Base-by-base conservation (phyloP, 164 flowering plant species). In the Vitis rotundifolia region DNA sequence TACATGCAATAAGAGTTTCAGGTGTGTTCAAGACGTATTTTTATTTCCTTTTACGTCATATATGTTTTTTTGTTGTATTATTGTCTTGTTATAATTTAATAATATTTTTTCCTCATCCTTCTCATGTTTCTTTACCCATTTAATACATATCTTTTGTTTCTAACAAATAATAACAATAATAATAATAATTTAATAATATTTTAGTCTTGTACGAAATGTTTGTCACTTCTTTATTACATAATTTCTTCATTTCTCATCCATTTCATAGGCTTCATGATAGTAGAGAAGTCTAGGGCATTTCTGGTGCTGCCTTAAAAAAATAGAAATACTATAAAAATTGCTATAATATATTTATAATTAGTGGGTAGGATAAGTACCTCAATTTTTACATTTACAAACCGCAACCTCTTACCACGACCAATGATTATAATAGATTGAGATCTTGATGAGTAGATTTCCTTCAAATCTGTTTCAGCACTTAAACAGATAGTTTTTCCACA, bases 331-430 rank as follows among this genome's bases (percentile, higher is more conserved):
- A 9, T n/a, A 19, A 52, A 37, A 66, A 70, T 49, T 22, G 59
- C 22, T 18, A 8, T 11, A 58, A 68, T 10, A 62, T 44, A 57
- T 47, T 16, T n/a, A 52, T 49, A 15, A 57, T 53, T 49, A 18
- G 11, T 1, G 28, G 58, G 26, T 69, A 56, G 63, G 2, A 47
- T 5, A 63, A 59, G 19, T 89, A 93, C 99, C 99, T 96, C 91
- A 71, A 96, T 87, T 74, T 87, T 96, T 13, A 96, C 97, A 85
- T 96, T 96, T 48, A 83, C 79, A 78, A 96, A 96, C 67, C 88
- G 91, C 88, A 96, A 69, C 84, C 80, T 90, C 83, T 96, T 93
- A 29, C 96, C 90, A 67, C 90, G 86, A 47, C 99, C 99, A 79
- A 96, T 76, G 18, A 96, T 71, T 72, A 96, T 84, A 59, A 93